Evolutionary conservation across 192 early-diverging fungal genomes (phyloP).

Genomic region (Coemansia erecta): DNA sequence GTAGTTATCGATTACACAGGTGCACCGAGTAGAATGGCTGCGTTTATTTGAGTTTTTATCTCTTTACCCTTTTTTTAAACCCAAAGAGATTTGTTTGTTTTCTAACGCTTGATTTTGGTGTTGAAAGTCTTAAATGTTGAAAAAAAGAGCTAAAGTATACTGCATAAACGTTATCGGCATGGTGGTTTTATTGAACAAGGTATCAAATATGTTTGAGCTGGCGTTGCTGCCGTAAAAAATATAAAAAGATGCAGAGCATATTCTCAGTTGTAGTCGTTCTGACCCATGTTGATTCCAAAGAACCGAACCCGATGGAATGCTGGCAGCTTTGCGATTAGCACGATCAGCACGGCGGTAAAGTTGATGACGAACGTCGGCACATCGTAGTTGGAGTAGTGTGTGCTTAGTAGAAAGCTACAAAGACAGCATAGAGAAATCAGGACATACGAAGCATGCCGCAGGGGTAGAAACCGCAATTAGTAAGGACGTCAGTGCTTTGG

Average conservation of each 20-base stretch:
- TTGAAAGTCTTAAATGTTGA: too few species aligned
- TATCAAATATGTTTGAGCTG: too few species aligned
- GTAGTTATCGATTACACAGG: neutral
- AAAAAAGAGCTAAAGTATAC: too few species aligned
- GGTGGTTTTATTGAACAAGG: too few species aligned
- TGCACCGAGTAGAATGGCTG: neutral
- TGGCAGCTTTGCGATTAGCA: conserved; percentile 91
- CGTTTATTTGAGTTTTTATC: neutral
- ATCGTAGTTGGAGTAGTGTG: conserved; percentile 96
- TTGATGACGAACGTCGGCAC: conserved; percentile 87
- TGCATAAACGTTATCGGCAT: too few species aligned
- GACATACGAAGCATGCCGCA: neutral
- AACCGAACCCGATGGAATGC: conserved; percentile 85
- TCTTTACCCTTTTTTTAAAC: too few species aligned
- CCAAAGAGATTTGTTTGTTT: too few species aligned
- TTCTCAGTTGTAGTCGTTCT: conserved; percentile 43
- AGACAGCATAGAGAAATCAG: conserved; percentile 36
- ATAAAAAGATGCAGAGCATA: too few species aligned
- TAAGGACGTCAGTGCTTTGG: neutral
- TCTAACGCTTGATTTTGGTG: too few species aligned
- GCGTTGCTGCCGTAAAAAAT: too few species aligned
- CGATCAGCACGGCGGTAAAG: conserved; percentile 76
- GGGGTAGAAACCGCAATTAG: conserved; percentile 2
- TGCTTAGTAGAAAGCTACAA: conserved; percentile 80
- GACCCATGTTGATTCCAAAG: conserved; percentile 86